phyloP scores from a whole-genome alignment of 1,139 yeast genomes.

The Diutina mesorugosa region DNA sequence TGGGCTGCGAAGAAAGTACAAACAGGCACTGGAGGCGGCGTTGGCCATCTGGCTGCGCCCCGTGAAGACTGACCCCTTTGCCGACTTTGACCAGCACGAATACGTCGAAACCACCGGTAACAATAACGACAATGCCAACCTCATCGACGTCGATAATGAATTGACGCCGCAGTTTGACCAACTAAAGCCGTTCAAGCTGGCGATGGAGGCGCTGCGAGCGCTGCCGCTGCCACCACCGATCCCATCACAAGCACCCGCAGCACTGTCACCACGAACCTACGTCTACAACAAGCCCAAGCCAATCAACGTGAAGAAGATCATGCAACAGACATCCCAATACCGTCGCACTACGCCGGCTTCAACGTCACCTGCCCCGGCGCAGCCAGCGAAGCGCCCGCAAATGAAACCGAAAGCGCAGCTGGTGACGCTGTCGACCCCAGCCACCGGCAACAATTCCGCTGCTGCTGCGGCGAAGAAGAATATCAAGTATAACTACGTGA shows the following conservation, averaged over 20 bases:
- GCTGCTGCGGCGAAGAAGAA: constrained; percentile 5
- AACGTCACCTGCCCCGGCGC: constrained; percentile 3
- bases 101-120: not conserved
- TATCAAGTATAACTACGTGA: constrained; percentile 7
- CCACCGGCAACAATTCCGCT: not conserved
- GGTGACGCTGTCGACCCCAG: not conserved
- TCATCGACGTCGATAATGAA: constrained; percentile 23
- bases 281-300: constrained; percentile 31
- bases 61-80: constrained; percentile 14
- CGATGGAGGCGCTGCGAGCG: not conserved
- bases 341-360: not conserved
- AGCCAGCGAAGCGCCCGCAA: not conserved
- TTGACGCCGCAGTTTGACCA: not conserved
- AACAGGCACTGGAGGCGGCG: constrained; percentile 1
- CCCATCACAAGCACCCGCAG: constrained; percentile 1
- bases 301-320: constrained; percentile 20
- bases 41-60: not conserved
- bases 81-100: constrained; percentile 30
- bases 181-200: not conserved
- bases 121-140: constrained; percentile 7
- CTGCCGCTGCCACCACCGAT: not conserved
- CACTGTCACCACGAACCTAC: constrained; percentile 12
- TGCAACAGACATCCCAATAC: constrained; percentile 13
- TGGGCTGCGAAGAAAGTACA: constrained; percentile 8
- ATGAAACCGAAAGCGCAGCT: not conserved